Conservation (phyloP, 2,329 filamentous ascomycete species). For the Pseudogymnoascus destructans region DNA sequence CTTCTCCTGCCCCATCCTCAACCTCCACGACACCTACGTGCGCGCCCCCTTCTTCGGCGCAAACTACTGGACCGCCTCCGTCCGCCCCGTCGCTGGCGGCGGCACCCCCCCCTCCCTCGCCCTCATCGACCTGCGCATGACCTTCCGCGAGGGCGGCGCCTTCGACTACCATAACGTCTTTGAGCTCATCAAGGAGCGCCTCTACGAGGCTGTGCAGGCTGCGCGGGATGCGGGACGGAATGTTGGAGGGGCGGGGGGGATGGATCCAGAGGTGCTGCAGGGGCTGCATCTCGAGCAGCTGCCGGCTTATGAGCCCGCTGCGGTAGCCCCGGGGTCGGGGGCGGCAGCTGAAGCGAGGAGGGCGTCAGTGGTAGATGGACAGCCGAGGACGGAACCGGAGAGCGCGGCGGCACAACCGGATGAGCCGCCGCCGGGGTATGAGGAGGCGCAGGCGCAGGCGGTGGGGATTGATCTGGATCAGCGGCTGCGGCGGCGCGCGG, state of each 20-base stretch:
- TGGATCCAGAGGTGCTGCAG: slow-evolving; percentile 40
- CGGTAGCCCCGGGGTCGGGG: slow-evolving; percentile 16
- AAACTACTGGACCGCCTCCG: slow-evolving; percentile 73
- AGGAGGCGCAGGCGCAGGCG: slow-evolving; percentile 71
- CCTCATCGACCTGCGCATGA: slow-evolving; percentile 68
- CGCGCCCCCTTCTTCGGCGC: slow-evolving; percentile 84
- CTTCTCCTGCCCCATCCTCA: slow-evolving; percentile 78
- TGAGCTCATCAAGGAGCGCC: slow-evolving; percentile 69
- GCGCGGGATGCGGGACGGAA: slow-evolving; percentile 53
- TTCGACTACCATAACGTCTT: slow-evolving; percentile 79
- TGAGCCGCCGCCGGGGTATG: slow-evolving; percentile 83
- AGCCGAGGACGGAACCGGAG: slow-evolving; percentile 11
- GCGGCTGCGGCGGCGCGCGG: slow-evolving; percentile 60
- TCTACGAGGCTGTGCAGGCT: slow-evolving; percentile 68
- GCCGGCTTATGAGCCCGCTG: slow-evolving; percentile 64
- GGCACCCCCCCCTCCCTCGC: slow-evolving; percentile 64
- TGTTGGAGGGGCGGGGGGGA: slow-evolving; percentile 28
- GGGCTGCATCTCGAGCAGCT: slow-evolving; percentile 72
- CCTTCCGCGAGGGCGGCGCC: slow-evolving; percentile 90
- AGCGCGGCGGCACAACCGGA: slow-evolving; percentile 34
- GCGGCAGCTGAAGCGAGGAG: slow-evolving; percentile 20
- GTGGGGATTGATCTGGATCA: slow-evolving; percentile 47
- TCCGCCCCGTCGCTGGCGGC: slow-evolving; percentile 71
- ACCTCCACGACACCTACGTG: slow-evolving; percentile 75
- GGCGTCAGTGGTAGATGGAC: slow-evolving; percentile 19